Base-by-base conservation (phyloP, 2,329 filamentous ascomycete genomes). In the Sclerotinia glacialis region DNA sequence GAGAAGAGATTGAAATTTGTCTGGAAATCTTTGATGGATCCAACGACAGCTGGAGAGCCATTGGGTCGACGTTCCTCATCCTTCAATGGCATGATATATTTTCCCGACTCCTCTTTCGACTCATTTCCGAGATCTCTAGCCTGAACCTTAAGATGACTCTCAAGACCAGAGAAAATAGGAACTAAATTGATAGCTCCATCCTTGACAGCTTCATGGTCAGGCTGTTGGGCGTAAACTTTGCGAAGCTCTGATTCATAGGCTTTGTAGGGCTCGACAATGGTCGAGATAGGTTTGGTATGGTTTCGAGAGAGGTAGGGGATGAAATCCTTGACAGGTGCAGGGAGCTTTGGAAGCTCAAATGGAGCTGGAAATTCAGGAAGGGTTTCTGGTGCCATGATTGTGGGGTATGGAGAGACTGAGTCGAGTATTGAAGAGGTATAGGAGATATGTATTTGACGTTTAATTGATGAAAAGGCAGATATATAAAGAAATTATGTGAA, bases 1-100 rank as follows among this genome's bases (percentile, higher is more conserved):
- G 89, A 92, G 75, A 96, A 96, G 67, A 96, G 76, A 67, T 85
- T 85, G 78, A 96, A 94, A 77, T 95, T 94, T 59, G 85, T 84
- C 75, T 88, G 86, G 72, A 95, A 96, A 40, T 91, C 87, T 58
- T 85, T 82, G 55, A 95, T 75, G 16, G 83, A 83, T 31, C 82
- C 76, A 0, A 93, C 91, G 5, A 90, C 83, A 3, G 92, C 91
- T 3, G 85, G 85, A 1, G 87, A 84, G 6, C 85, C 88, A 74
- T 86, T 78, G 0, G 80, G 72, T 59, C 86, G 87, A 46, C 92
- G 87, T 61, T 88, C 83, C 4, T 86, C 80, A 0, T 84, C 78
- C 0, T 83, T 81, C 37, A 93, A 81, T 7, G 84, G 76, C 89
- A 93, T 91, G 75, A 93, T 85, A 74, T 91, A 92, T 72, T 78